Conservation (phyloP, 2,329 filamentous ascomycete species). For the Chrysoporthe deuterocubensis region DNA sequence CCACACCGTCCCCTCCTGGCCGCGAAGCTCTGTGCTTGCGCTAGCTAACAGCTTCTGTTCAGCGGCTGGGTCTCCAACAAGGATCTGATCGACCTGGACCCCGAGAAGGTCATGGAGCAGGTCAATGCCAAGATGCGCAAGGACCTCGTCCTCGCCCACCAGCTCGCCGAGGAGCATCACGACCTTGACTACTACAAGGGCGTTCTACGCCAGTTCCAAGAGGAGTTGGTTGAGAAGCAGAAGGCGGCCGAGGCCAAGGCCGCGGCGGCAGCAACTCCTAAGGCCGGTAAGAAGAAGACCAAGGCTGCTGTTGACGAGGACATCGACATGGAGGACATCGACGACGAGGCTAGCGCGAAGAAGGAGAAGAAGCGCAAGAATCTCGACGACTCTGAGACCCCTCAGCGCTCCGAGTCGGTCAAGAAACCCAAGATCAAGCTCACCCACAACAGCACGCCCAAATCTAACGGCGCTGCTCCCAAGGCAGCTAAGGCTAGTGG, state of each 20-base stretch:
- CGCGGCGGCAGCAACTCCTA: slow-evolving; percentile 42
- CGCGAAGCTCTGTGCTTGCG: slow-evolving; percentile 21
- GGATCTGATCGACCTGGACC: slow-evolving; percentile 76
- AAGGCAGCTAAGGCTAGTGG: slow-evolving; percentile 61
- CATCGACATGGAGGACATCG: slow-evolving; percentile 50
- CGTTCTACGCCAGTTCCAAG: slow-evolving; percentile 71
- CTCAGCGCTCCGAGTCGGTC: slow-evolving; percentile 63
- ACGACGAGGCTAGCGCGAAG: slow-evolving; percentile 48
- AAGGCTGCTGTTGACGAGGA: slow-evolving; percentile 36
- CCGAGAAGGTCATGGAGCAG: slow-evolving; percentile 70
- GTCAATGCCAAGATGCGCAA: slow-evolving; percentile 81
- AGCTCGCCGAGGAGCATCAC: slow-evolving; percentile 77
- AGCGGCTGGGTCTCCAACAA: slow-evolving; percentile 93
- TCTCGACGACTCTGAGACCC: slow-evolving; percentile 73
- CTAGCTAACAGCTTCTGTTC: neutral
- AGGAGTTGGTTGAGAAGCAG: slow-evolving; percentile 65
- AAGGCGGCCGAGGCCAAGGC: slow-evolving; percentile 53
- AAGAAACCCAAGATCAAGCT: slow-evolving; percentile 73
- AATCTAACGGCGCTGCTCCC: slow-evolving; percentile 65
- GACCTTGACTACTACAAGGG: slow-evolving; percentile 83
- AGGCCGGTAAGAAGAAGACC: slow-evolving; percentile 53
- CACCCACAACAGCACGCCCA: slow-evolving; percentile 68
- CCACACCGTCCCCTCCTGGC: neutral
- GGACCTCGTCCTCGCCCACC: slow-evolving; percentile 76
- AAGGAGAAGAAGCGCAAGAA: slow-evolving; percentile 78